Base-by-base conservation (phyloP, 352 stramenopile genomes). In the Blastocystis sp. region DNA sequence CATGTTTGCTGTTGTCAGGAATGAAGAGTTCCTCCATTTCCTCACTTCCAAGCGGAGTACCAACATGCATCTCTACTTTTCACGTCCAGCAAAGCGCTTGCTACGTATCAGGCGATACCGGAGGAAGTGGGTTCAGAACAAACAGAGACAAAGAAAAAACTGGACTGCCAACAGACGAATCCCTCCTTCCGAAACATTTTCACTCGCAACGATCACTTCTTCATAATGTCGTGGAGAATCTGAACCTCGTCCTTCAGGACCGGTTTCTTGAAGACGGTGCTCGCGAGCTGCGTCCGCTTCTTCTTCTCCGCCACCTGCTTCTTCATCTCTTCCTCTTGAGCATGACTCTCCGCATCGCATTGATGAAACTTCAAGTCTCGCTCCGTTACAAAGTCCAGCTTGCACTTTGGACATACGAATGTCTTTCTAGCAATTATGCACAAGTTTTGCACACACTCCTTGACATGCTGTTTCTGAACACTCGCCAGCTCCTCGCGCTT, bases 351-450 rank as follows among this genome's bases (percentile, higher is more conserved):
- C 32, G 29, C 61, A 72, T 72, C 61, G 42, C 61, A 72, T 6
- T 72, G 34, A 44, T 72, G 61, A 32, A 49, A 49, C 16, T 24
- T 42, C 32, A 72, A 44, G 14, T 72, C 61, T 24, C 34, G 34
- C 42, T 72, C 40, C n/a, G 61, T 72, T 24, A 44, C 34, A 48
- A 72, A 72, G 29, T 36, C 61, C 14, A 72, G 16, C 6, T 44
- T 44, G 32, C 61, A 72, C 61, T 72, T 72, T 1, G 61, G 61
- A 72, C 61, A 72, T 8, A 44, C 42, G 61, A 72, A 72, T 21
- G 61, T 44, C n/a, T 72, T 59, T 11, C 51, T 59, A 59, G 51
- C 11, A 32, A 59, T 59, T 27, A 59, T 32, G 18, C 4, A 3
- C 11, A 2, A 59, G 4, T 3, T 6, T 3, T 27, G 32, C 7